A percentile compares a stretch with the other conserved stretches of the same genome.
Evolutionary conservation across 495 filamentous ascomycete genomes (phyloP).

Genomic region (Trichoderma asperelloides): DNA sequence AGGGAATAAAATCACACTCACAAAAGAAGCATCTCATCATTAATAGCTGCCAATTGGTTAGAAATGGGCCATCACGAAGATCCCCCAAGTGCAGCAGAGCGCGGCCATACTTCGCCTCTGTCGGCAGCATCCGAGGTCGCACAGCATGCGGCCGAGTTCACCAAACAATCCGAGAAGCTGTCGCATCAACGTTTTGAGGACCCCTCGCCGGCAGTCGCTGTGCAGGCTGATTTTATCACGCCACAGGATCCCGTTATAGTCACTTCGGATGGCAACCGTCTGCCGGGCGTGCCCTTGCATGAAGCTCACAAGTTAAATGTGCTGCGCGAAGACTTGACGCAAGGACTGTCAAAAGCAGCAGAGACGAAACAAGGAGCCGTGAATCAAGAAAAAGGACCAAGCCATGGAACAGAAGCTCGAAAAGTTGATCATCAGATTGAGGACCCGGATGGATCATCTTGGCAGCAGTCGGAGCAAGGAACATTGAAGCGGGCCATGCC

Average conservation of each 20-base stretch:
- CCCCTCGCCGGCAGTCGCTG: slow-evolving; percentile 35
- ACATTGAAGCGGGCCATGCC: slow-evolving; percentile 39
- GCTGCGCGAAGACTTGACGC: slow-evolving; percentile 41
- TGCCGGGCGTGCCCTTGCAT: slow-evolving; percentile 54
- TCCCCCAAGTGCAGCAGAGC: neutral
- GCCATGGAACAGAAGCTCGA: slow-evolving; percentile 11
- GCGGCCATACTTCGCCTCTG: neutral
- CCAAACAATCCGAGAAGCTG: slow-evolving; percentile 54
- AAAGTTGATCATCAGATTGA: slow-evolving; percentile 11
- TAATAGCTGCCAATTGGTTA: neutral
- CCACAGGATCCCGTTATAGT: slow-evolving; percentile 61
- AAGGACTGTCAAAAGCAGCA: slow-evolving; percentile 17
- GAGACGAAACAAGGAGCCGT: slow-evolving; percentile 19
- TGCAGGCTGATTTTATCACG: slow-evolving; percentile 60
- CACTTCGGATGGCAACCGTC: slow-evolving; percentile 52
- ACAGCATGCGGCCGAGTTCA: slow-evolving; percentile 26
- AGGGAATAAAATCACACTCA: neutral
- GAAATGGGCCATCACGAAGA: neutral
- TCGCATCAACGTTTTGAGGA: slow-evolving; percentile 31
- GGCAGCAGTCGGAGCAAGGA: slow-evolving; percentile 21
- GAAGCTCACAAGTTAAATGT: slow-evolving; percentile 61
- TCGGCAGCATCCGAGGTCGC: neutral
- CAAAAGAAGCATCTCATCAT: neutral
- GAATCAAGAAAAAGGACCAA: slow-evolving; percentile 11
- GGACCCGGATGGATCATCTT: neutral